phyloP scores from a whole-genome alignment of 768 basidiomycete species.

The Tephrocybe sp. region DNA sequence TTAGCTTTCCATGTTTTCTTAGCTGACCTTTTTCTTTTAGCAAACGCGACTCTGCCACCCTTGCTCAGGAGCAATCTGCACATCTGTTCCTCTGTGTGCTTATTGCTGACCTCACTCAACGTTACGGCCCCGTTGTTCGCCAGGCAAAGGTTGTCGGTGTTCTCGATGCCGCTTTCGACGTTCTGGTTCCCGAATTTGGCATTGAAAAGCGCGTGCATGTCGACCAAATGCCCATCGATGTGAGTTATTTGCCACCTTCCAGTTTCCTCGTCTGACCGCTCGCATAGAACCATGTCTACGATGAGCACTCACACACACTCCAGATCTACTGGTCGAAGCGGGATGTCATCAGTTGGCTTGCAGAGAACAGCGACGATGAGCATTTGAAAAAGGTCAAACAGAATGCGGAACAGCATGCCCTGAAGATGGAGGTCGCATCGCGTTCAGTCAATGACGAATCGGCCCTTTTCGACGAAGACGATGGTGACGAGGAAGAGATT shows the following conservation, averaged over 20 bases:
- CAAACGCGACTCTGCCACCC: slow-evolving; percentile 86
- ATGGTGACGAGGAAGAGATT: slow-evolving; percentile 80
- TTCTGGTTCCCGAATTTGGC: slow-evolving; percentile 93
- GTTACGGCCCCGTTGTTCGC: slow-evolving; percentile 93
- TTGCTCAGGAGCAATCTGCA: slow-evolving; percentile 95
- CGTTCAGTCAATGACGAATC: slow-evolving; percentile 85
- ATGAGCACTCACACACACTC: slow-evolving; percentile 90
- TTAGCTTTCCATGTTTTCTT: background rate
- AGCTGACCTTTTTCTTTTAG: slow-evolving; percentile 34
- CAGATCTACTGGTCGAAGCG: slow-evolving; percentile 95
- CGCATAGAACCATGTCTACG: slow-evolving; percentile 87
- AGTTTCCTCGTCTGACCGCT: slow-evolving; percentile 18
- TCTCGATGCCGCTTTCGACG: slow-evolving; percentile 97
- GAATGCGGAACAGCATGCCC: slow-evolving; percentile 86
- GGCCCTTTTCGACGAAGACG: slow-evolving; percentile 88
- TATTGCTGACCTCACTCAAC: slow-evolving; percentile 90
- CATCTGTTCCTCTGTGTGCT: slow-evolving; percentile 95
- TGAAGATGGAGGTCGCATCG: slow-evolving; percentile 89
- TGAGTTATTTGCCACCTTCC: slow-evolving; percentile 35
- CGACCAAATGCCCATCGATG: slow-evolving; percentile 98
- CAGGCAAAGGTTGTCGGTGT: slow-evolving; percentile 95
- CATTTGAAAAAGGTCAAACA: slow-evolving; percentile 94
- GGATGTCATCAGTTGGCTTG: slow-evolving; percentile 94
- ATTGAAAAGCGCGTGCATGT: slow-evolving; percentile 99
- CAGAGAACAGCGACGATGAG: slow-evolving; percentile 94